These are phyloP conservation scores for Schwanniomyces occidentalis DNA, from an alignment of 805 yeast species.

Conservation along the genomic window DNA sequence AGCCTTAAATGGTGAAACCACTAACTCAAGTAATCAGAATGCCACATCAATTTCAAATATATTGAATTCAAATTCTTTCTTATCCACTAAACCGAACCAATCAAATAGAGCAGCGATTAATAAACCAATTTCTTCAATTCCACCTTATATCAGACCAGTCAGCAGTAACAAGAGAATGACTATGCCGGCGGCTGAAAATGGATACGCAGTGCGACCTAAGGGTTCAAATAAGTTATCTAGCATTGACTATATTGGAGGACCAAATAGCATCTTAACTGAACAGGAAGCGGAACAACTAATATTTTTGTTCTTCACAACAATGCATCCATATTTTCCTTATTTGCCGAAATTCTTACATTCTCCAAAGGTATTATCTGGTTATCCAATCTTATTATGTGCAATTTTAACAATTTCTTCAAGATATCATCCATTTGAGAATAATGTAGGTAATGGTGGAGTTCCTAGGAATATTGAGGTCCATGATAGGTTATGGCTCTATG, in stretches of 20 bases:
- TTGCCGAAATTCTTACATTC: constrained; percentile 73
- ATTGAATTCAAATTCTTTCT: not conserved
- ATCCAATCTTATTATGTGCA: constrained; percentile 80
- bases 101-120: not conserved
- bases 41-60: not conserved
- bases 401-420: constrained; percentile 79
- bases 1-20: not conserved
- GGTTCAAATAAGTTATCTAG: constrained; percentile 51
- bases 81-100: too few species aligned
- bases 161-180: constrained; percentile 24
- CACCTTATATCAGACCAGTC: constrained; percentile 20
- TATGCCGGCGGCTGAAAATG: constrained; percentile 46
- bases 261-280: constrained; percentile 58
- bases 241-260: constrained; percentile 63
- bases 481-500: constrained; percentile 79
- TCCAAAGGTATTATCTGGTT: constrained; percentile 65
- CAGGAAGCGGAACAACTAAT: constrained; percentile 59
- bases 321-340: constrained; percentile 91
- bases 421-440: constrained; percentile 60
- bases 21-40: constrained; percentile 1
- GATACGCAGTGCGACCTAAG: constrained; percentile 44
- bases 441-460: constrained; percentile 28
- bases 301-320: constrained; percentile 63
- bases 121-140: constrained; percentile 11
- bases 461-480: constrained; percentile 64